These are phyloP conservation scores for Globisporangium spinosum DNA, from an alignment of 352 stramenopile genomes.

Conservation along the genomic window DNA sequence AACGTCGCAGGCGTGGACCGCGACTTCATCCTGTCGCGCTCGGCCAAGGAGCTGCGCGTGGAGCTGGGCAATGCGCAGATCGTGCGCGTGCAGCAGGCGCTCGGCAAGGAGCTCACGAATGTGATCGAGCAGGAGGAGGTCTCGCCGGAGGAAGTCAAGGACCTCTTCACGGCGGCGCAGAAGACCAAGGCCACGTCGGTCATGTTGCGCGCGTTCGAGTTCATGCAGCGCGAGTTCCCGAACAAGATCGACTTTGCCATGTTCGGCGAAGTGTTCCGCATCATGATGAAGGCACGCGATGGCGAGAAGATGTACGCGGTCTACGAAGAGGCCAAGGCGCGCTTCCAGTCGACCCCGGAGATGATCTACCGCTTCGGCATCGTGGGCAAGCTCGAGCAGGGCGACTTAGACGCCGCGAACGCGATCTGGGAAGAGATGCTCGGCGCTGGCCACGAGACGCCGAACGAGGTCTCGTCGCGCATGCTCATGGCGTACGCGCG, in stretches of 20 bases:
- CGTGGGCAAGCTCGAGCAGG: constrained; percentile 44
- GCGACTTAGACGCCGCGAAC: constrained; percentile 43
- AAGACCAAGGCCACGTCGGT: constrained; percentile 41
- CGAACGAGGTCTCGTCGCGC: constrained; percentile 66
- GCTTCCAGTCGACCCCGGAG: constrained; percentile 49
- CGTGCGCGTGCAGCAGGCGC: constrained; percentile 31
- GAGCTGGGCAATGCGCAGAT: constrained; percentile 36
- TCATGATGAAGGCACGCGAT: constrained; percentile 35
- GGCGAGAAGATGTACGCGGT: constrained; percentile 40
- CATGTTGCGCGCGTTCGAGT: constrained; percentile 51
- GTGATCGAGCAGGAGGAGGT: constrained; percentile 35
- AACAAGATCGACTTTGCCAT: constrained; percentile 55
- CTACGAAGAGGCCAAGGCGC: constrained; percentile 41
- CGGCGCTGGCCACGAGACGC: constrained; percentile 43
- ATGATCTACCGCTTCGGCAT: constrained; percentile 74
- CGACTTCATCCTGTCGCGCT: constrained; percentile 39
- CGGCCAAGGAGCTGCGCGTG: constrained; percentile 31
- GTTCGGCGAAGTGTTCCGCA: constrained; percentile 58
- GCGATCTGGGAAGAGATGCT: constrained; percentile 53
- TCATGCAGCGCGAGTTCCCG: constrained; percentile 41
- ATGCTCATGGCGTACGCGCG: constrained; percentile 55
- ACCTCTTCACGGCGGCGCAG: constrained; percentile 51
- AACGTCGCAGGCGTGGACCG: constrained; percentile 44
- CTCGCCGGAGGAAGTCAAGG: constrained; percentile 41
- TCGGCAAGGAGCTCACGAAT: constrained; percentile 34